Evolutionary conservation across 371 early-diverging fungal genomes (phyloP).

Genomic region (Mucor saturninus): DNA sequence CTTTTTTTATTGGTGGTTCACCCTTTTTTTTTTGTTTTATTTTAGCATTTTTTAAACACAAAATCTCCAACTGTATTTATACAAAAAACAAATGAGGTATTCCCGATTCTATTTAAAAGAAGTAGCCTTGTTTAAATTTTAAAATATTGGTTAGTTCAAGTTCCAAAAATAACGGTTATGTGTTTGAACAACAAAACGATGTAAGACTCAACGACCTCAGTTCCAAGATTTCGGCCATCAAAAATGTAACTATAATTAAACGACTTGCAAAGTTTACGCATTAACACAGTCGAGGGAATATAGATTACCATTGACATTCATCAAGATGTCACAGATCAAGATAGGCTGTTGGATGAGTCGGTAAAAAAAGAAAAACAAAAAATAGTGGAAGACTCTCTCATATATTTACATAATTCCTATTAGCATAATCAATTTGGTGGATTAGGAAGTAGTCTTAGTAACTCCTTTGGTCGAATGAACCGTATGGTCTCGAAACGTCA

Average conservation of each 20-base stretch:
- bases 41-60: background rate
- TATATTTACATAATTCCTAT: background rate
- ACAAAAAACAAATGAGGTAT: conserved; percentile 1
- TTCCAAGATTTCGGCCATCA: conserved; percentile 46
- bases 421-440: conserved; percentile 45
- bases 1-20: background rate
- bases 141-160: background rate
- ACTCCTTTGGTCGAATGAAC: conserved; percentile 46
- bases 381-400: background rate
- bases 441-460: conserved; percentile 34
- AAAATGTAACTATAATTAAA: conserved; percentile 33
- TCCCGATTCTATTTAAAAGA: background rate
- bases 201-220: conserved; percentile 50
- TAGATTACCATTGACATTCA: conserved; percentile 56
- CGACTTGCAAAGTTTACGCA: background rate
- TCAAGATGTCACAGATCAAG: conserved; percentile 50
- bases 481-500: conserved; percentile 53
- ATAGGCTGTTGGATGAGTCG: conserved; percentile 45
- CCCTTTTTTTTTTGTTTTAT: background rate
- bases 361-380: conserved; percentile 24
- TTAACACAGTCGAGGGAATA: too few species aligned
- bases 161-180: conserved; percentile 33
- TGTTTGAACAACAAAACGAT: conserved; percentile 56
- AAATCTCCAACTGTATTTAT: background rate
- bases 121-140: background rate